A percentile compares a stretch with the other conserved stretches of the same genome.
Conservation (phyloP, 768 basidiomycete species). For the Leccinum variicolor region DNA sequence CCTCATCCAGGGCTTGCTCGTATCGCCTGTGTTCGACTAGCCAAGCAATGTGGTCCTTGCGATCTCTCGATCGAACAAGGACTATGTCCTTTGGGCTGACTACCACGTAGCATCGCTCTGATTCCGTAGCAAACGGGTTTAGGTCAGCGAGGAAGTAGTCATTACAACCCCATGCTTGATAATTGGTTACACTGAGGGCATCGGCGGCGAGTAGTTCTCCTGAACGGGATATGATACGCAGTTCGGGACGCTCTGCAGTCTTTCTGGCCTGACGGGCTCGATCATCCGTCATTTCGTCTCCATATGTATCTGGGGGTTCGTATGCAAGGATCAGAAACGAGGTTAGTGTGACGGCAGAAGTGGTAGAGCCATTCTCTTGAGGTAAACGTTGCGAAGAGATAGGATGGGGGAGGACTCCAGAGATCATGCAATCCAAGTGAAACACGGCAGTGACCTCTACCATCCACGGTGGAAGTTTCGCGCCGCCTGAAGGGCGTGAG, state of each 20-base stretch:
- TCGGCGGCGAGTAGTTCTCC: conserved; percentile 90
- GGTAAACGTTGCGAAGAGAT: conserved; percentile 29
- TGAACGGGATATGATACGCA: conserved; percentile 83
- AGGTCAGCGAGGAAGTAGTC: conserved; percentile 78
- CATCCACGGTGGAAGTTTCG: conserved; percentile 54
- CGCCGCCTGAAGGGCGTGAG: conserved; percentile 47
- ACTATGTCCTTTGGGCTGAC: conserved; percentile 85
- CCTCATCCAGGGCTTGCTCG: conserved; percentile 83
- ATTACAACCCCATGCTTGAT: conserved; percentile 84
- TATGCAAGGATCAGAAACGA: conserved; percentile 90
- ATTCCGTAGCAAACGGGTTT: conserved; percentile 14
- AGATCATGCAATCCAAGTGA: conserved; percentile 92
- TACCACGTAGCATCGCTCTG: conserved; percentile 69
- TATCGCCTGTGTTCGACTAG: conserved; percentile 81
- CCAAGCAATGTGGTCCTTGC: conserved; percentile 89
- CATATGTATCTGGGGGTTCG: conserved; percentile 67
- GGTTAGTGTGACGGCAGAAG: conserved; percentile 40
- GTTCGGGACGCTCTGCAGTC: conserved; percentile 87
- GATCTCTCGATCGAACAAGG: conserved; percentile 83
- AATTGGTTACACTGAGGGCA: conserved; percentile 74
- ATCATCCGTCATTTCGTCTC: conserved; percentile 68
- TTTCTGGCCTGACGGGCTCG: conserved; percentile 75
- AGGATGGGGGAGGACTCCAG: conserved; percentile 82
- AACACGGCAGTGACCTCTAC: conserved; percentile 92
- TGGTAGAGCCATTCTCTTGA: conserved; percentile 14